Conservation (phyloP, 1,139 yeast genomes). For the Pichia sp. region DNA sequence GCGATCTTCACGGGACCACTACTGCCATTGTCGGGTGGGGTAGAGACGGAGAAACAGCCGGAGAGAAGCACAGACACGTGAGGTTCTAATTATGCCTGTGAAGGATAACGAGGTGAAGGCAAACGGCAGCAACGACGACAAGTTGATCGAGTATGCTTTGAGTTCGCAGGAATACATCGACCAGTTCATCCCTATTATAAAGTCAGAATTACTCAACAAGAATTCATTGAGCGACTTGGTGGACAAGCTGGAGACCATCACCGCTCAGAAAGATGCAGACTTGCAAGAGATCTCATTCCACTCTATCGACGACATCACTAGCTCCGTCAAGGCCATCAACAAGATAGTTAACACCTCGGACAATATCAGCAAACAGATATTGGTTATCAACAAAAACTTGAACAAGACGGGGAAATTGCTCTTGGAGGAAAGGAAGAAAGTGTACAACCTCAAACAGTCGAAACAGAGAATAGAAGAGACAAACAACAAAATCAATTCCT, state of each 20-base stretch:
- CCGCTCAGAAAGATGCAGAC: slow-evolving; percentile 54
- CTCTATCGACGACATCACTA: slow-evolving; percentile 54
- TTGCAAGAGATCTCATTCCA: slow-evolving; percentile 58
- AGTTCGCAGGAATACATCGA: slow-evolving; percentile 71
- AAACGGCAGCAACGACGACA: slow-evolving; percentile 14
- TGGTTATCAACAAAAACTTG: slow-evolving; percentile 48
- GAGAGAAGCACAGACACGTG: neutral
- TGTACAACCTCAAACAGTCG: slow-evolving; percentile 54
- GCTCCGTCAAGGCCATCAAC: slow-evolving; percentile 54
- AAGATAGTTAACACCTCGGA: slow-evolving; percentile 52
- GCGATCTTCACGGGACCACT: no score
- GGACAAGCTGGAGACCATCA: slow-evolving; percentile 48
- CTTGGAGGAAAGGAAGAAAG: slow-evolving; percentile 52
- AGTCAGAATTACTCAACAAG: slow-evolving; percentile 51
- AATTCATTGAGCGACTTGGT: slow-evolving; percentile 56
- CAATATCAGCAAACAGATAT: slow-evolving; percentile 49
- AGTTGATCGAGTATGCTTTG: slow-evolving; percentile 36
- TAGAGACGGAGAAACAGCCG: no score
- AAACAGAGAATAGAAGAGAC: slow-evolving; percentile 61
- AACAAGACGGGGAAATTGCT: slow-evolving; percentile 62
- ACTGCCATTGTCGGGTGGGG: no score
- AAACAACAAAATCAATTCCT: slow-evolving; percentile 54
- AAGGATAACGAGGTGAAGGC: neutral
- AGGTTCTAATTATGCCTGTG: neutral
- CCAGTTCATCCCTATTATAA: slow-evolving; percentile 74